phyloP scores from a whole-genome alignment of 345 rosid genomes.

The Populus davidiana region DNA sequence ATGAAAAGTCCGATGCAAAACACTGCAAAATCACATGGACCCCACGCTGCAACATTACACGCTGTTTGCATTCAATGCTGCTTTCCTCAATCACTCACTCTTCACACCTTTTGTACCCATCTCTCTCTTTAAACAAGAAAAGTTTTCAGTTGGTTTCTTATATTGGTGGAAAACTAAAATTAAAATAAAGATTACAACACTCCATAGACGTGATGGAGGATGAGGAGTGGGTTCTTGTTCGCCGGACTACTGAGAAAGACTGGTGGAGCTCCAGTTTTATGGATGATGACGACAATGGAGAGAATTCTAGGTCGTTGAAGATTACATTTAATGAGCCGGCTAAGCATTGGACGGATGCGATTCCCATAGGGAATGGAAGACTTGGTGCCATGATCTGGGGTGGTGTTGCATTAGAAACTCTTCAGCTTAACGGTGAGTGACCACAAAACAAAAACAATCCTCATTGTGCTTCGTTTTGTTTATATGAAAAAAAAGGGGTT shows the following conservation, averaged over 20 bases:
- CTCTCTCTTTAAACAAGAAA: neutral
- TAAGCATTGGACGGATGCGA: constrained; percentile 76
- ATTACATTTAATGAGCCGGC: constrained; percentile 66
- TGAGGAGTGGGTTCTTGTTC: constrained; percentile 44
- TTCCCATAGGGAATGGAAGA: constrained; percentile 88
- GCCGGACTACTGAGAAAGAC: constrained; percentile 45
- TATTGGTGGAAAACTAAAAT: neutral
- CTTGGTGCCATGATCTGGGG: constrained; percentile 96
- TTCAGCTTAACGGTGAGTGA: constrained; percentile 70
- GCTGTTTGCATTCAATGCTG: neutral
- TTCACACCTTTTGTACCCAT: neutral
- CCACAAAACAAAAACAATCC: neutral
- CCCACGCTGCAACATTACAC: neutral
- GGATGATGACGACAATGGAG: constrained; percentile 29
- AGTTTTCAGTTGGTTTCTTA: neutral
- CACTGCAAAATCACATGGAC: neutral
- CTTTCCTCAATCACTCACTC: neutral
- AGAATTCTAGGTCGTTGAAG: constrained; percentile 46
- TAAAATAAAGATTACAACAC: neutral
- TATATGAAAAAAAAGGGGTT: neutral
- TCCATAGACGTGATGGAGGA: constrained; percentile 24
- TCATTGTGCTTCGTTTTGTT: neutral
- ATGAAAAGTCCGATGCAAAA: neutral
- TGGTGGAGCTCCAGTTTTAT: constrained; percentile 38
- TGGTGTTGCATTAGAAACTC: constrained; percentile 61